A percentile compares a stretch with the other conserved stretches of the same genome.
phyloP scores from a whole-genome alignment of 805 yeast species.

The Ogataea corticis region DNA sequence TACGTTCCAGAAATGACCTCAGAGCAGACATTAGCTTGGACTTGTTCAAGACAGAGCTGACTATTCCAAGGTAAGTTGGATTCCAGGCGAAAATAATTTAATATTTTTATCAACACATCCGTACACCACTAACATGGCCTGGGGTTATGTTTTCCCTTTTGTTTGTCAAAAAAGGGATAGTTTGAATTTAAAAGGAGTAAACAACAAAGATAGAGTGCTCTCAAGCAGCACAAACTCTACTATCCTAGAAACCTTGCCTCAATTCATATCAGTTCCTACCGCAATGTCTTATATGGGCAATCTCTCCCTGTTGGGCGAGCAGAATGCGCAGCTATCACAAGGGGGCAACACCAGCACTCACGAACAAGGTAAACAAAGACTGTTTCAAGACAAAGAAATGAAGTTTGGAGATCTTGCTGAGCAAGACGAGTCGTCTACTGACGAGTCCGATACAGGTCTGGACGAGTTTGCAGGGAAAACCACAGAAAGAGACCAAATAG shows the following conservation, averaged over 20 bases:
- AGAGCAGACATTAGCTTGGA: slow-evolving; percentile 24
- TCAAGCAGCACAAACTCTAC: too few species aligned
- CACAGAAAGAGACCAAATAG: not conserved
- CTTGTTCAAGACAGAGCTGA: not conserved
- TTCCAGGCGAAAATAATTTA: not conserved
- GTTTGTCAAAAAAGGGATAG: slow-evolving; percentile 1
- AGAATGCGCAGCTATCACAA: slow-evolving; percentile 10
- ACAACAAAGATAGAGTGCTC: too few species aligned
- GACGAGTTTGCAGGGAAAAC: not conserved
- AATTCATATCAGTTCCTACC: too few species aligned
- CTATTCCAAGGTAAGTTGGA: too few species aligned
- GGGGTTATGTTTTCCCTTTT: too few species aligned
- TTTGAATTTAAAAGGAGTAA: not conserved
- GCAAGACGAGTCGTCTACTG: slow-evolving; percentile 17
- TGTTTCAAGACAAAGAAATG: not conserved
- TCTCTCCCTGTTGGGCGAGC: slow-evolving; percentile 3
- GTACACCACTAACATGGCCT: slow-evolving; percentile 1
- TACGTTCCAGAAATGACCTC: slow-evolving; percentile 28
- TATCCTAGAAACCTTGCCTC: too few species aligned
- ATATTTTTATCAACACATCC: not conserved
- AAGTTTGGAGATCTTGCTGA: slow-evolving; percentile 4
- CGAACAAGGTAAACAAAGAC: not conserved
- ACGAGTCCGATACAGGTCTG: slow-evolving; percentile 12
- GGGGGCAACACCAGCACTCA: not conserved
- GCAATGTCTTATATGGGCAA: slow-evolving; percentile 2